These are phyloP conservation scores for Coniosporium apollinis DNA, from an alignment of 495 filamentous ascomycete species.

Conservation along the genomic window DNA sequence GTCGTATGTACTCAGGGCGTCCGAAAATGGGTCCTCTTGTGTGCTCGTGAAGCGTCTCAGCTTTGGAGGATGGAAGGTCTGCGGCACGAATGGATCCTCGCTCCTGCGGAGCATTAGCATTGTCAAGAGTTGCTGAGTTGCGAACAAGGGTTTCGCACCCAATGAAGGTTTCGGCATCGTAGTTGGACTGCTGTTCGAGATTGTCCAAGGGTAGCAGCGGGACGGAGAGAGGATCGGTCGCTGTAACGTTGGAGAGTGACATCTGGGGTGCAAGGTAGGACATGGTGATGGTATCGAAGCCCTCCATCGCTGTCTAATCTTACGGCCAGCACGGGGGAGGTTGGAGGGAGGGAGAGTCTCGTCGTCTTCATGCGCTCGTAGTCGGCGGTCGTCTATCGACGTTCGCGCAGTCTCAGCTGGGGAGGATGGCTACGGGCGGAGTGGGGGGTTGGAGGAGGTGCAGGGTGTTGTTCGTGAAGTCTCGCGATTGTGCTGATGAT, in stretches of 20 bases:
- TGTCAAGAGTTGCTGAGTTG: not conserved
- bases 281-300: conserved; percentile 49
- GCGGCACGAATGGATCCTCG: conserved; percentile 11
- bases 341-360: conserved; percentile 7
- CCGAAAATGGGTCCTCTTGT: conserved; percentile 27
- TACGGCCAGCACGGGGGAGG: conserved; percentile 11
- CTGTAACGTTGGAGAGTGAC: conserved; percentile 34
- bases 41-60: conserved; percentile 23
- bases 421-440: too few relatives aligned
- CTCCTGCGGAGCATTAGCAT: conserved; percentile 15
- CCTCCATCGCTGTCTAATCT: conserved; percentile 36
- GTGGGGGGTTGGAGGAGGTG: too few relatives aligned
- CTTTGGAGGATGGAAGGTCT: conserved; percentile 13
- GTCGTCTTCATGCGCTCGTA: too few relatives aligned
- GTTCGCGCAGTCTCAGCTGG: too few relatives aligned
- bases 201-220: conserved; percentile 36
- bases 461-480: too few relatives aligned
- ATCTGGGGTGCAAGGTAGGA: conserved; percentile 41
- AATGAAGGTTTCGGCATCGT: conserved; percentile 41
- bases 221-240: conserved; percentile 34
- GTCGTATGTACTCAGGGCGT: conserved; percentile 26
- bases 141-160: conserved; percentile 26
- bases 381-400: too few relatives aligned
- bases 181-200: conserved; percentile 37
- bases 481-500: too few relatives aligned